These are phyloP conservation scores for Trichoderma brevicompactum DNA, from an alignment of 2,329 filamentous ascomycete genomes.

Conservation along the genomic window DNA sequence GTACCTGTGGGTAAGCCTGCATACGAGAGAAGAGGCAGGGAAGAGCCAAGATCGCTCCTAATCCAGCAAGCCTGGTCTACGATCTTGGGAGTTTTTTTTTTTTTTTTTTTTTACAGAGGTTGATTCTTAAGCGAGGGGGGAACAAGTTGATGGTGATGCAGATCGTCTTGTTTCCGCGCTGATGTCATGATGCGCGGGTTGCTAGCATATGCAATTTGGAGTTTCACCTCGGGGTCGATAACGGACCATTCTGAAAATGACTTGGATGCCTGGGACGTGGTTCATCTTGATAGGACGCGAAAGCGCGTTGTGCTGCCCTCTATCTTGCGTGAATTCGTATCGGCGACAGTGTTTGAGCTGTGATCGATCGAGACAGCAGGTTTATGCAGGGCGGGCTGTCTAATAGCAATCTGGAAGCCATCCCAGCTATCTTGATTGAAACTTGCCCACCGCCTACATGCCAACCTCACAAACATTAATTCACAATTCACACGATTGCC, in stretches of 20 bases:
- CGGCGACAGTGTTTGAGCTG: background rate
- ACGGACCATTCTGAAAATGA: background rate
- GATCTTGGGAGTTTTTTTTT: background rate
- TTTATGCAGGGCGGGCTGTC: slow-evolving; percentile 9
- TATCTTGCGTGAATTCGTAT: background rate
- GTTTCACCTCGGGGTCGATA: background rate
- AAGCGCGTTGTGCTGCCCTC: background rate
- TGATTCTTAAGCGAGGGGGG: background rate
- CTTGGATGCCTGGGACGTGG: slow-evolving; percentile 10
- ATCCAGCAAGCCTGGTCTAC: background rate
- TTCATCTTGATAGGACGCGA: slow-evolving; percentile 16
- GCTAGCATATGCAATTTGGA: background rate
- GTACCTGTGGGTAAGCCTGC: background rate
- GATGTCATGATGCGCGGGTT: slow-evolving; percentile 13
- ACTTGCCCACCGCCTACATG: no score
- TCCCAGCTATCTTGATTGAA: background rate
- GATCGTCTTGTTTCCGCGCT: background rate
- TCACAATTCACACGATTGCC: background rate
- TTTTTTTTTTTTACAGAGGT: background rate
- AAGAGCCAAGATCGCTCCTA: background rate
- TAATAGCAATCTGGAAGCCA: slow-evolving; percentile 3
- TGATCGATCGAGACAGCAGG: slow-evolving; percentile 1
- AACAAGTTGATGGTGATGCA: background rate
- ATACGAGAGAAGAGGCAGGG: background rate
- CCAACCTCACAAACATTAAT: no score